Conservation (phyloP, 345 rosid genomes). For the Euphorbia peplus region DNA sequence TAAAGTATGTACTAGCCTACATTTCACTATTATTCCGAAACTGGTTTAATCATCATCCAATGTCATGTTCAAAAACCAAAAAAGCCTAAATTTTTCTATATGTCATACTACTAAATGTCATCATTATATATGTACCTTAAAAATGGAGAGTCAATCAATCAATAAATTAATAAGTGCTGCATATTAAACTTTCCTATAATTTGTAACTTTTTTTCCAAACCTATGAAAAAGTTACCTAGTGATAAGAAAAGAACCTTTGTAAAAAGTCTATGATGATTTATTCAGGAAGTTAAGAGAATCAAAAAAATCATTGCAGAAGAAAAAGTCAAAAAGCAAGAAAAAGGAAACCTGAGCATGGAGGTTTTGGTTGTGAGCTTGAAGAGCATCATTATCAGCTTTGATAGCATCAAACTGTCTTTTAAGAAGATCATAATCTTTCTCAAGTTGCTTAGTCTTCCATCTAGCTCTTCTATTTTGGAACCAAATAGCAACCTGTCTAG, state of each 20-base stretch:
- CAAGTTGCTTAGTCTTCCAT: conserved; percentile 96
- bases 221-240: conserved; percentile 10
- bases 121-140: too few species aligned
- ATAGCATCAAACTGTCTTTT: conserved; percentile 71
- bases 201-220: not conserved
- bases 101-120: too few species aligned
- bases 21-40: too few species aligned
- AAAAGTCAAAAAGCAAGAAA: conserved; percentile 20
- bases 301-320: conserved; percentile 21
- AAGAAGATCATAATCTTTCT: conserved; percentile 87
- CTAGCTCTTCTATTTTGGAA: conserved; percentile 96
- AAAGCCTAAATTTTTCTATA: too few species aligned
- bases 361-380: conserved; percentile 80
- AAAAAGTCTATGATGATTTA: conserved; percentile 18
- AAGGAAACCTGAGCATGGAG: conserved; percentile 75
- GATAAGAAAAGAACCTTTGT: conserved; percentile 19
- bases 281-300: conserved; percentile 16
- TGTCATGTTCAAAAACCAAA: too few species aligned
- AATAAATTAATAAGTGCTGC: not conserved
- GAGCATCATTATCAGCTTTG: conserved; percentile 76
- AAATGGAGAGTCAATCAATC: too few species aligned
- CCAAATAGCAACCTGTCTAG: conserved; percentile 98
- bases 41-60: too few species aligned
- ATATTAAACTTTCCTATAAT: not conserved
- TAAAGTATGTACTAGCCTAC: too few species aligned